These are phyloP conservation scores for Teratosphaeria nubilosa DNA, from an alignment of 2,329 filamentous ascomycete genomes.

Conservation along the genomic window DNA sequence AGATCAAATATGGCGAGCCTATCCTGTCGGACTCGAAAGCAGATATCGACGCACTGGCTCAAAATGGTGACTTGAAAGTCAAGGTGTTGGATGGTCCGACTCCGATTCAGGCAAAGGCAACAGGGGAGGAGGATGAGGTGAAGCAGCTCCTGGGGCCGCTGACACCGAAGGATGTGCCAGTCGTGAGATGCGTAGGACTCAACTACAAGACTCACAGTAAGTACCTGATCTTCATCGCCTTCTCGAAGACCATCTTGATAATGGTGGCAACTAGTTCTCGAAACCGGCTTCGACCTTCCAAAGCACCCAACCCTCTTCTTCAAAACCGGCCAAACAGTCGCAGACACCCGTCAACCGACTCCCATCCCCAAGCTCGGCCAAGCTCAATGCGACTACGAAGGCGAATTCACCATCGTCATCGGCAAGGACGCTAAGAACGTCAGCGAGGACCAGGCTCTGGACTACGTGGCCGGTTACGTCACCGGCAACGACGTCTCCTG, in stretches of 20 bases:
- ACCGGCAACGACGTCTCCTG: slow-evolving; percentile 74
- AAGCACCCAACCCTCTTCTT: slow-evolving; percentile 65
- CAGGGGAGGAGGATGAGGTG: slow-evolving; percentile 45
- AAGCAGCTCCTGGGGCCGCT: slow-evolving; percentile 46
- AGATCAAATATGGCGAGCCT: slow-evolving; percentile 63
- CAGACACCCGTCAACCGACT: slow-evolving; percentile 55
- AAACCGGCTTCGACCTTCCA: slow-evolving; percentile 56
- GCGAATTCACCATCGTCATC: slow-evolving; percentile 65
- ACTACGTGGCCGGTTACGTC: slow-evolving; percentile 64
- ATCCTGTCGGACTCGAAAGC: slow-evolving; percentile 33
- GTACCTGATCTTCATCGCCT: slow-evolving; percentile 1
- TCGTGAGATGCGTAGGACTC: slow-evolving; percentile 48
- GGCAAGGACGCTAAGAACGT: slow-evolving; percentile 58
- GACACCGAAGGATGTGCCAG: slow-evolving; percentile 41
- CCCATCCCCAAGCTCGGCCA: slow-evolving; percentile 58
- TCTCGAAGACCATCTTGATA: too few species aligned
- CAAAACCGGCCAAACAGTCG: slow-evolving; percentile 57
- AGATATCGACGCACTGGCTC: slow-evolving; percentile 23
- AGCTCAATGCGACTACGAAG: slow-evolving; percentile 65
- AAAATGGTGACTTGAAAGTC: slow-evolving; percentile 40
- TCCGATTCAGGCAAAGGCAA: slow-evolving; percentile 38
- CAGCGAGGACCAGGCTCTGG: slow-evolving; percentile 51
- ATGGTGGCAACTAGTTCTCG: slow-evolving; percentile 18
- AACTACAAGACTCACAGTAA: slow-evolving; percentile 48
- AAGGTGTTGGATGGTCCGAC: slow-evolving; percentile 40